phyloP scores from a whole-genome alignment of 805 yeast species.

The Candida tammaniensis region DNA sequence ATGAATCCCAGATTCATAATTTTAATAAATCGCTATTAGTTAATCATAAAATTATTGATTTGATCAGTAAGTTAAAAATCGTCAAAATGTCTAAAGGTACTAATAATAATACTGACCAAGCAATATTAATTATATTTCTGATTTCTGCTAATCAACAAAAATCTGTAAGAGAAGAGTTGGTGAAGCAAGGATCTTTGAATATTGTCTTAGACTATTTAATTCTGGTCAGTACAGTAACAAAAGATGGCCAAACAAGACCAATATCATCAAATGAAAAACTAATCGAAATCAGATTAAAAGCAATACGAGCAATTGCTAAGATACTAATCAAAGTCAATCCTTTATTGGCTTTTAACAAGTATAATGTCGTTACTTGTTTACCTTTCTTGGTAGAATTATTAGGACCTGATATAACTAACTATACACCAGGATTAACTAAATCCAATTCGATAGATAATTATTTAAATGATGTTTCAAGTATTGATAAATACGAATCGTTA shows the following conservation, averaged over 20 bases:
- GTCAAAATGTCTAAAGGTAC: constrained; percentile 12
- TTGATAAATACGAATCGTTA: constrained; percentile 54
- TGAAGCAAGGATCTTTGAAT: constrained; percentile 46
- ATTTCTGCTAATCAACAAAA: constrained; percentile 27
- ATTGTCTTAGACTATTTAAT: constrained; percentile 39
- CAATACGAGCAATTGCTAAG: constrained; percentile 43
- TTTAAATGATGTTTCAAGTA: constrained; percentile 26
- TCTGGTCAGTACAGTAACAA: constrained; percentile 20
- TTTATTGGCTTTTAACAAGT: constrained; percentile 34
- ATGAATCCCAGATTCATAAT: constrained; percentile 22
- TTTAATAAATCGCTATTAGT: constrained; percentile 29
- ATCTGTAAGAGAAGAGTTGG: constrained; percentile 31
- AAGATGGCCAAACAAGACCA: constrained; percentile 20
- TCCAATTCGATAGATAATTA: constrained; percentile 14
- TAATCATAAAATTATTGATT: constrained; percentile 21
- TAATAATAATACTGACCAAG: constrained; percentile 17
- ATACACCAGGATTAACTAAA: constrained; percentile 11
- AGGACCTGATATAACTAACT: constrained; percentile 29
- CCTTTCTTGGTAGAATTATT: constrained; percentile 50
- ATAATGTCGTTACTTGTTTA: constrained; percentile 33
- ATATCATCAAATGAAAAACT: constrained; percentile 8
- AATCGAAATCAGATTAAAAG: constrained; percentile 24
- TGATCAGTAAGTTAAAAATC: constrained; percentile 18
- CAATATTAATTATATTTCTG: constrained; percentile 33
- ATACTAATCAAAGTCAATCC: constrained; percentile 47